phyloP scores from a whole-genome alignment of 768 basidiomycete species.

The Naematelia aurantialba region DNA sequence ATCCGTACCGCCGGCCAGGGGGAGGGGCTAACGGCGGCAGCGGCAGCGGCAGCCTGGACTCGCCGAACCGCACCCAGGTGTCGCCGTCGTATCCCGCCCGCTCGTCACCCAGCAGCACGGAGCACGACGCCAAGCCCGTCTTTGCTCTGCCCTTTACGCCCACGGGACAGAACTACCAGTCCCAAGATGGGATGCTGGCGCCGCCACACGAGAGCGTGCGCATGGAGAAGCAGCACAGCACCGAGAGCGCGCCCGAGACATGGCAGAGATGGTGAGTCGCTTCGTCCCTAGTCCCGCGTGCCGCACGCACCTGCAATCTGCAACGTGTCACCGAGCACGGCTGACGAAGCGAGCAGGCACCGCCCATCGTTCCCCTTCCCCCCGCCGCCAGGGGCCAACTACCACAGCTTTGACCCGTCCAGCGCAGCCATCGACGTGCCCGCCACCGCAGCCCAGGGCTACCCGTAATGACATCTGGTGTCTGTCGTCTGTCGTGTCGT shows the following conservation, averaged over 20 bases:
- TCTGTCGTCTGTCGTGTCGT: neutral
- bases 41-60: constrained; percentile 6
- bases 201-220: constrained; percentile 13
- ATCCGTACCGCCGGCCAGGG: constrained; percentile 26
- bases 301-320: neutral
- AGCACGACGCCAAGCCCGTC: constrained; percentile 29
- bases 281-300: neutral
- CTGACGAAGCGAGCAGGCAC: constrained; percentile 28
- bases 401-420: constrained; percentile 24
- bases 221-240: constrained; percentile 29
- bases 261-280: constrained; percentile 39
- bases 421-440: neutral
- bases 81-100: constrained; percentile 1
- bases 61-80: constrained; percentile 5
- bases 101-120: constrained; percentile 16
- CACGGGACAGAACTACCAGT: constrained; percentile 6
- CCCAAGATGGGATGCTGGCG: constrained; percentile 20
- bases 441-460: neutral
- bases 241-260: constrained; percentile 19
- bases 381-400: constrained; percentile 26
- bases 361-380: constrained; percentile 50
- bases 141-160: constrained; percentile 38
- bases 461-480: neutral
- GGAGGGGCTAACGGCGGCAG: constrained; percentile 5
- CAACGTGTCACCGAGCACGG: neutral